Evolutionary conservation across 1,284 basidiomycete species (phyloP), one percentile per base, ranked within the genome.

Genomic region (Moesziomyces sp.): DNA sequence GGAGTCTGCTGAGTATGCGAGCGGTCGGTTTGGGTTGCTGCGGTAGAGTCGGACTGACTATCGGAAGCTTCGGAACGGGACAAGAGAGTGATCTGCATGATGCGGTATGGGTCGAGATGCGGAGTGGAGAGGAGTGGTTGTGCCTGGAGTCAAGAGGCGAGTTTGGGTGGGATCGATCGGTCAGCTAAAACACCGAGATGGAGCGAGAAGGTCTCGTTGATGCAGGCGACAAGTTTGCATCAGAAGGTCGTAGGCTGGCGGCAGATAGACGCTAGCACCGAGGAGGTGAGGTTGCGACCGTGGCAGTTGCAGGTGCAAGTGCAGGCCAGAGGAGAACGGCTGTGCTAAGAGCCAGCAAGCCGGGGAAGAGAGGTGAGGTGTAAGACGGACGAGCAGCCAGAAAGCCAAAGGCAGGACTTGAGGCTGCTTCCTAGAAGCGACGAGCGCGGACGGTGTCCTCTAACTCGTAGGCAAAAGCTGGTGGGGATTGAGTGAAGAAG

Each of bases 171-270:
- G 62, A 62, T 69, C 66, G 46, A 63, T 71, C 68, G 68, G 62
- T 71, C 68, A 71, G 68, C 68, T 65, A 65, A 71, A 58, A 71
- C 68, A 71, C 68, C 62, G 62, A 60, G 59, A 69, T 63, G 63
- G 56, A 56, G 24, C 16, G 49, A 47, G 24, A 43, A 5, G 40
- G 28, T 13, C 24, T 9, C 38, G 46, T 38, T 49, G 59, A 59
- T 63, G 59, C 19, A 26, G 52, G 26, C 21, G 46, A 55, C 60
- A 49, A 9, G 19, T 30, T 24, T 23, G 51, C 66, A 69, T 69
- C 14, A 56, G 33, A 61, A 33, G 56, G 26, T 35, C 6, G 18
- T 10, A 46, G 24, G 47, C 48, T 26, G 49, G 66, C 55, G 52
- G 56, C 52, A 47, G 58, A 68, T 28, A 33, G 28, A 30, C 48